These are phyloP conservation scores for Pseudogymnoascus sp. DNA, from an alignment of 2,329 filamentous ascomycete species.

Conservation along the genomic window DNA sequence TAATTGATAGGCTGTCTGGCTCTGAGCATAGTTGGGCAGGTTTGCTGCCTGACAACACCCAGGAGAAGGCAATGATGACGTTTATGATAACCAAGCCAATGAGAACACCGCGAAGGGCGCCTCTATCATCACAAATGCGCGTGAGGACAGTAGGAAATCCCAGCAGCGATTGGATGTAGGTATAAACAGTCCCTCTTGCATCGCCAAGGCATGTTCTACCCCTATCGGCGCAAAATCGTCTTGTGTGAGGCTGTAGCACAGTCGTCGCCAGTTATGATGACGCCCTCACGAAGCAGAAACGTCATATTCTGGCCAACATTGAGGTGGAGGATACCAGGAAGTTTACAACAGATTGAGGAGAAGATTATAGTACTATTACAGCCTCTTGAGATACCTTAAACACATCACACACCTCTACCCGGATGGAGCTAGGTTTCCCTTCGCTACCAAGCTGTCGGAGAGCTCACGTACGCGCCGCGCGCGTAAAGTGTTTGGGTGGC, in stretches of 20 bases:
- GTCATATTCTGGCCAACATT: neutral
- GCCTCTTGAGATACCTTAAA: neutral
- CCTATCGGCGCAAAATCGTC: neutral
- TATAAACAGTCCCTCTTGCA: neutral
- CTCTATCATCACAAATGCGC: neutral
- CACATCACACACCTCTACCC: neutral
- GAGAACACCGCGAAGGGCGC: neutral
- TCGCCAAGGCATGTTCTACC: neutral
- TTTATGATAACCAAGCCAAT: neutral
- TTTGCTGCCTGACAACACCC: neutral
- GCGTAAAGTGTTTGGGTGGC: neutral
- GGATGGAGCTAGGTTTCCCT: constrained; percentile 6
- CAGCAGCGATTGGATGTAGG: neutral
- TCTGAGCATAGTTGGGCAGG: neutral
- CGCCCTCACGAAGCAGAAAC: neutral
- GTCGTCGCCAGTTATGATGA: neutral
- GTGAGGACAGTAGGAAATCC: neutral
- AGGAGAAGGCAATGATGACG: neutral
- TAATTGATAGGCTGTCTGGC: neutral
- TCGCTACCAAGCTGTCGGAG: constrained; percentile 4
- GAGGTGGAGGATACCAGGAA: neutral
- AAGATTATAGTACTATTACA: neutral
- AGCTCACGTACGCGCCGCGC: neutral
- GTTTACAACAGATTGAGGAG: neutral
- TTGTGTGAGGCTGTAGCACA: neutral